phyloP scores from a whole-genome alignment of 176 grass and related monocot genomes.

The Melocanna baccifera region DNA sequence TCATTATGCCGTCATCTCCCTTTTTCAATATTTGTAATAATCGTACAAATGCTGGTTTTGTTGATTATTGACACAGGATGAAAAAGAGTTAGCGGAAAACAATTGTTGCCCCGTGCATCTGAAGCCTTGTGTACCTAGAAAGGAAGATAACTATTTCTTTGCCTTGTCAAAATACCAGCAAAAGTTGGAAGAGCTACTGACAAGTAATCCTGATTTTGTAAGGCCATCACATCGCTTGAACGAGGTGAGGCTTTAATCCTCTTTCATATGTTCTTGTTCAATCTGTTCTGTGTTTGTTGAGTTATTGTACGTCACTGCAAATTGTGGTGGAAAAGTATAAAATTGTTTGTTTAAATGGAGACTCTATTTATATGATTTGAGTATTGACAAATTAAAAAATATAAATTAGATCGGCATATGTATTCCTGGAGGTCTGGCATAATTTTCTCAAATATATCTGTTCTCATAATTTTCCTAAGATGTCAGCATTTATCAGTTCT shows the following conservation, averaged over 20 bases:
- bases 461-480: conserved; percentile 2
- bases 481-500: background rate
- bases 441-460: background rate
- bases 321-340: conserved; percentile 11
- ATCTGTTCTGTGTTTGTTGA: conserved; percentile 11
- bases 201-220: conserved; percentile 88
- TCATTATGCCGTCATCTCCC: too few relatives aligned
- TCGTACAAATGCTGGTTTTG: background rate
- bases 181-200: conserved; percentile 76
- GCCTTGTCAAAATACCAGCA: conserved; percentile 92
- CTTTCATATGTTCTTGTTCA: background rate
- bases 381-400: background rate
- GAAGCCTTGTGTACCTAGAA: conserved; percentile 80
- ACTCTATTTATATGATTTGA: background rate
- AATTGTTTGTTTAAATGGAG: background rate
- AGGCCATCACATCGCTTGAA: conserved; percentile 86
- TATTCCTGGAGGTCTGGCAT: conserved; percentile 6
- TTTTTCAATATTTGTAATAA: too few relatives aligned
- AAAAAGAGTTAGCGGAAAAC: conserved; percentile 83
- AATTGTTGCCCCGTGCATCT: conserved; percentile 82
- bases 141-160: conserved; percentile 99
- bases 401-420: background rate
- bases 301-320: background rate
- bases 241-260: conserved; percentile 61
- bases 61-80: conserved; percentile 63